These are phyloP conservation scores for Brassica nigra DNA, from an alignment of 345 rosid species.

Conservation along the genomic window DNA sequence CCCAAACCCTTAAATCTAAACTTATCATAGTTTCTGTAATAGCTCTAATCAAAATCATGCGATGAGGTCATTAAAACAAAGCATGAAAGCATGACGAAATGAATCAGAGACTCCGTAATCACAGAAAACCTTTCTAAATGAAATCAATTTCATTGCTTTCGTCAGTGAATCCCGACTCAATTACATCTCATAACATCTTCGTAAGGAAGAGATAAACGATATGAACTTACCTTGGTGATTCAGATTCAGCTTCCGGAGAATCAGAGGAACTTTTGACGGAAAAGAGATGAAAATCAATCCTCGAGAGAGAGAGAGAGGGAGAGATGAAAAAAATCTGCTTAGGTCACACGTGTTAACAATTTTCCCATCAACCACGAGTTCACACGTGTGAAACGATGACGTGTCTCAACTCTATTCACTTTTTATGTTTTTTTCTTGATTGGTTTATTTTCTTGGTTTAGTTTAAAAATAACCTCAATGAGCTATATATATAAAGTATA, in stretches of 20 bases:
- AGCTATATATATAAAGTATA: too few species aligned
- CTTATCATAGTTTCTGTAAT: neutral
- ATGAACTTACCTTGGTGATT: constrained; percentile 8
- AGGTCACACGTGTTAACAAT: constrained; percentile 4
- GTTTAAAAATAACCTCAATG: too few species aligned
- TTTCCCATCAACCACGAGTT: constrained; percentile 21
- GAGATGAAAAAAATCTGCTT: neutral
- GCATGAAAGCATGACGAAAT: neutral
- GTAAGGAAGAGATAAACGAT: constrained; percentile 7
- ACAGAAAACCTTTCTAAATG: neutral
- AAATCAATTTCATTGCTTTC: neutral
- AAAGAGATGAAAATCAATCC: neutral
- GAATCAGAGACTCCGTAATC: neutral
- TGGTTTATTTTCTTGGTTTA: too few species aligned
- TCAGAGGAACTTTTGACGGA: neutral
- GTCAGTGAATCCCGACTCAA: neutral
- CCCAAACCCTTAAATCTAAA: neutral
- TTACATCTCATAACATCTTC: neutral
- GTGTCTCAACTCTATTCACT: constrained; percentile 20
- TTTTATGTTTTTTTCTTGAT: neutral
- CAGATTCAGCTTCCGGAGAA: constrained; percentile 21
- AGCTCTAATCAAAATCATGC: neutral
- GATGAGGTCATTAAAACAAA: constrained; percentile 2
- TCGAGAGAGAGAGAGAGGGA: neutral
- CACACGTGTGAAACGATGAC: constrained; percentile 34